Conservation (phyloP, 208 protist genomes). For the Angomonas ambiguus region DNA sequence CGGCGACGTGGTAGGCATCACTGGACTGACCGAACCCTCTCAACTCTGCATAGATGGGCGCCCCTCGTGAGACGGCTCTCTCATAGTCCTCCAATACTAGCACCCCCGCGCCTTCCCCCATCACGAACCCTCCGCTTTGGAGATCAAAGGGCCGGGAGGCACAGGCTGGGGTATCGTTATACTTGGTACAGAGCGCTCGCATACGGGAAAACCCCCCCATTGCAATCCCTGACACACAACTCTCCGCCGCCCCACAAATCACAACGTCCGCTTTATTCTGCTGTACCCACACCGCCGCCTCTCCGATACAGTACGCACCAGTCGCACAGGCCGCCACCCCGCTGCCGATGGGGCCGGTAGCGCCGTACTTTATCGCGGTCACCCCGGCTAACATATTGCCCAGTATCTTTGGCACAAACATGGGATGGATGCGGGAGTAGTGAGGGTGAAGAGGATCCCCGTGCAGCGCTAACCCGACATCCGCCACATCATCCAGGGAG, state of each 20-base stretch:
- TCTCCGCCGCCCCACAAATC: constrained; percentile 92
- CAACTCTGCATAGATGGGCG: constrained; percentile 90
- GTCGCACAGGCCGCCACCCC: constrained; percentile 96
- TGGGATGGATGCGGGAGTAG: constrained; percentile 76
- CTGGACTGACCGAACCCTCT: constrained; percentile 80
- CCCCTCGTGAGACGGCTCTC: constrained; percentile 73
- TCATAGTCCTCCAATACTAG: constrained; percentile 92
- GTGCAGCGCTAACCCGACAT: constrained; percentile 53
- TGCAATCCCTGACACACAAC: constrained; percentile 89
- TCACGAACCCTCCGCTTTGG: constrained; percentile 93
- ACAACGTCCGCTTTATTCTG: constrained; percentile 82
- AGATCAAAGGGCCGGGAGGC: constrained; percentile 95
- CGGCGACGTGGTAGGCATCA: constrained; percentile 95
- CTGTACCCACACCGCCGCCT: constrained; percentile 88
- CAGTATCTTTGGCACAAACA: constrained; percentile 96
- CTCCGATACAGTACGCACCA: constrained; percentile 95
- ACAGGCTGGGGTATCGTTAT: constrained; percentile 79
- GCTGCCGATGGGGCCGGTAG: constrained; percentile 91
- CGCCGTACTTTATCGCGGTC: constrained; percentile 83
- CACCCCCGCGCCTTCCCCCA: constrained; percentile 95
- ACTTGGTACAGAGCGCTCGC: constrained; percentile 91
- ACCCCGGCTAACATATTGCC: constrained; percentile 95
- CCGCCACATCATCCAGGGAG: constrained; percentile 69
- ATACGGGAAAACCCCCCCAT: constrained; percentile 93
- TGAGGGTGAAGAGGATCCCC: constrained; percentile 26